Conservation (phyloP, 2,329 filamentous ascomycete species). For the Arthroderma sp. region DNA sequence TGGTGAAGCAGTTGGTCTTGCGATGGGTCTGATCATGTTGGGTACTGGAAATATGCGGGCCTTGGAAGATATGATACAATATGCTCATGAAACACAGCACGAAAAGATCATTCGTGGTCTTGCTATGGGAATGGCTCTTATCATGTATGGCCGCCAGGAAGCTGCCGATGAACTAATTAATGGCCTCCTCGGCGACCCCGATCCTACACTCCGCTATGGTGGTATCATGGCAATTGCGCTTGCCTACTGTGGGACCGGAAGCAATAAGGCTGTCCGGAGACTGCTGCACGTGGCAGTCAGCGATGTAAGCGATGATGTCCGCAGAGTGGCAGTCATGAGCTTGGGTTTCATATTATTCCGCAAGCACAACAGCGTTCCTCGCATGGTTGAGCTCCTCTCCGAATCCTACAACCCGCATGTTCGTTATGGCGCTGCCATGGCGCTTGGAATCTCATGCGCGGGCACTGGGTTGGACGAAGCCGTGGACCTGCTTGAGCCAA, state of each 20-base stretch:
- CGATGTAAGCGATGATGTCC: constrained; percentile 95
- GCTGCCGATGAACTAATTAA: constrained; percentile 90
- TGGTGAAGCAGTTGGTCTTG: constrained; percentile 85
- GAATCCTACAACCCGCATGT: constrained; percentile 99
- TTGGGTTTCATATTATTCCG: constrained; percentile 97
- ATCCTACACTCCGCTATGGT: constrained; percentile 86
- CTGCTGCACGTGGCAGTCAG: constrained; percentile 92
- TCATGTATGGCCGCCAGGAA: constrained; percentile 96
- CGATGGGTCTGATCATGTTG: constrained; percentile 97
- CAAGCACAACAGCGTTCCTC: constrained; percentile 89
- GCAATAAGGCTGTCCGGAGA: constrained; percentile 96
- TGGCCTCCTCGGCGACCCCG: constrained; percentile 80
- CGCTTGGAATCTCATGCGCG: constrained; percentile 92
- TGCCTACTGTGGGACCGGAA: constrained; percentile 92
- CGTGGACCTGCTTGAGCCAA: constrained; percentile 90
- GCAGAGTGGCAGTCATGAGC: constrained; percentile 91
- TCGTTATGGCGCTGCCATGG: constrained; percentile 95
- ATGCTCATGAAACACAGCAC: constrained; percentile 94
- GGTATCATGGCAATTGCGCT: constrained; percentile 98
- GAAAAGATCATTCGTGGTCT: constrained; percentile 97
- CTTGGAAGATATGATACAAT: constrained; percentile 91
- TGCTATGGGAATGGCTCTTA: constrained; percentile 90
- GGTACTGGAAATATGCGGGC: constrained; percentile 93
- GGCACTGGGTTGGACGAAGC: constrained; percentile 93
- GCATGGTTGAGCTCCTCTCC: constrained; percentile 95